These are phyloP conservation scores for Cutaneotrichosporon cyanovorans DNA, from an alignment of 1,284 basidiomycete genomes.

Conservation along the genomic window DNA sequence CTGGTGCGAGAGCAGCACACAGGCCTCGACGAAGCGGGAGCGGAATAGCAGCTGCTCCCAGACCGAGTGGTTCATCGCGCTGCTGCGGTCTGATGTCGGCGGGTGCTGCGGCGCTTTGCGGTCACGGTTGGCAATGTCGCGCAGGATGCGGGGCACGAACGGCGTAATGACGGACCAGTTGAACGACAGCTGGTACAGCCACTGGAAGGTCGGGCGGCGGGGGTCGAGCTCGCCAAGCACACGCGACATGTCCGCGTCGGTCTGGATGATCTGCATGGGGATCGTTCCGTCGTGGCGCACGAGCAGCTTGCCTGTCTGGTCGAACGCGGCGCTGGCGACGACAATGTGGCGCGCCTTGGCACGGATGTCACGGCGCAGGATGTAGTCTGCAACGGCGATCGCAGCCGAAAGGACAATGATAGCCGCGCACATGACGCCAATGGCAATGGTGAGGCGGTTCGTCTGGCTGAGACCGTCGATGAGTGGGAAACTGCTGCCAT, in stretches of 20 bases:
- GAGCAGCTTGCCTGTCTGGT: slow-evolving; percentile 48
- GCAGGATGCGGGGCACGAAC: slow-evolving; percentile 46
- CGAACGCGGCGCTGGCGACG: slow-evolving; percentile 49
- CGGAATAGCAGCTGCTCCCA: slow-evolving; percentile 45
- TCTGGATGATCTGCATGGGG: slow-evolving; percentile 50
- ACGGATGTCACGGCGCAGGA: slow-evolving; percentile 41
- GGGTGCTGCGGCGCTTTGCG: slow-evolving; percentile 21
- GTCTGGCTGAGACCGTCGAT: slow-evolving; percentile 4
- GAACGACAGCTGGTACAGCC: slow-evolving; percentile 51
- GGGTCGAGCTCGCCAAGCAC: slow-evolving; percentile 48
- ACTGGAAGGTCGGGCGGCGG: slow-evolving; percentile 49
- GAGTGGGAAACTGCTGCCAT: neutral
- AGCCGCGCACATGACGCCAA: slow-evolving; percentile 49
- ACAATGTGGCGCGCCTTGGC: slow-evolving; percentile 48
- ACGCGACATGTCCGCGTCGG: slow-evolving; percentile 45
- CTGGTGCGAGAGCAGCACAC: slow-evolving; percentile 46
- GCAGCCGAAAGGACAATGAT: slow-evolving; percentile 46
- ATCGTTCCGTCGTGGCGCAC: slow-evolving; percentile 50
- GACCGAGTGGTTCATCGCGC: slow-evolving; percentile 18
- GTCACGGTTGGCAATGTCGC: slow-evolving; percentile 21
- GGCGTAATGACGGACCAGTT: slow-evolving; percentile 49
- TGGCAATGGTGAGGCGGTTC: slow-evolving; percentile 44
- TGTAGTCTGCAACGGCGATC: slow-evolving; percentile 44
- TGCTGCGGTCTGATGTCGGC: slow-evolving; percentile 23
- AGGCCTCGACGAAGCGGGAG: slow-evolving; percentile 48